phyloP scores from a whole-genome alignment of 352 stramenopile genomes.

The Phytopythium litorale region DNA sequence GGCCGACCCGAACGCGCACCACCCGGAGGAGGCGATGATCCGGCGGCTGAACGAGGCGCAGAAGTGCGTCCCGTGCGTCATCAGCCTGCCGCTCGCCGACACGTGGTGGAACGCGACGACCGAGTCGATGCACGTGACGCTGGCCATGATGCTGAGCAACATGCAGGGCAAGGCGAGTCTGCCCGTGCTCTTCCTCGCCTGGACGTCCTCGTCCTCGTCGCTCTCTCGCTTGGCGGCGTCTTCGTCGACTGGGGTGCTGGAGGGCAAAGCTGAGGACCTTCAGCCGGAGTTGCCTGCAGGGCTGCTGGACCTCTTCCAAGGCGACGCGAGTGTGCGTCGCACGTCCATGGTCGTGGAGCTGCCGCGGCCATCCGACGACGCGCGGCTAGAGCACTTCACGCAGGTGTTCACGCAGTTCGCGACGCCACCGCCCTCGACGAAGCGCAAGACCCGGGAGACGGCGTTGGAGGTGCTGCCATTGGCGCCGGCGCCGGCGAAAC shows the following conservation, averaged over 20 bases:
- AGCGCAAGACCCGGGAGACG: conserved; percentile 20
- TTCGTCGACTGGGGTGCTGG: conserved; percentile 10
- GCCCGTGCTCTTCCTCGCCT: conserved; percentile 75
- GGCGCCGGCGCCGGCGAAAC: conserved; percentile 39
- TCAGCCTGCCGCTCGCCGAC: conserved; percentile 76
- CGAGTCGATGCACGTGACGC: conserved; percentile 63
- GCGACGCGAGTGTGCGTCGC: conserved; percentile 32
- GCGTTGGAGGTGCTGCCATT: conserved; percentile 54
- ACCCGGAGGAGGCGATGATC: conserved; percentile 76
- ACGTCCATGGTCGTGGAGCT: conserved; percentile 50
- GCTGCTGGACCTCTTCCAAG: conserved; percentile 55
- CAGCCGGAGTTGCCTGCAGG: conserved; percentile 29
- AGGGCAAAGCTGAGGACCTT: not conserved
- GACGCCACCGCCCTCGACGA: conserved; percentile 31
- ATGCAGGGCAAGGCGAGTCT: conserved; percentile 67
- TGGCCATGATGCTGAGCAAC: conserved; percentile 82
- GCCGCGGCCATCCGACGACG: conserved; percentile 17
- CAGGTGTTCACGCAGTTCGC: conserved; percentile 54
- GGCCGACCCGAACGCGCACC: conserved; percentile 57
- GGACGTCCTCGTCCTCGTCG: conserved; percentile 40
- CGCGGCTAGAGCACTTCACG: conserved; percentile 51
- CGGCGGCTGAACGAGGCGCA: conserved; percentile 64
- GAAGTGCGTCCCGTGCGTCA: conserved; percentile 71
- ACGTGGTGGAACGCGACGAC: conserved; percentile 72
- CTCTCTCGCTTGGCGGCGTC: not conserved